phyloP scores from a whole-genome alignment of 306 rosid genomes.

The Abrus precatorius region DNA sequence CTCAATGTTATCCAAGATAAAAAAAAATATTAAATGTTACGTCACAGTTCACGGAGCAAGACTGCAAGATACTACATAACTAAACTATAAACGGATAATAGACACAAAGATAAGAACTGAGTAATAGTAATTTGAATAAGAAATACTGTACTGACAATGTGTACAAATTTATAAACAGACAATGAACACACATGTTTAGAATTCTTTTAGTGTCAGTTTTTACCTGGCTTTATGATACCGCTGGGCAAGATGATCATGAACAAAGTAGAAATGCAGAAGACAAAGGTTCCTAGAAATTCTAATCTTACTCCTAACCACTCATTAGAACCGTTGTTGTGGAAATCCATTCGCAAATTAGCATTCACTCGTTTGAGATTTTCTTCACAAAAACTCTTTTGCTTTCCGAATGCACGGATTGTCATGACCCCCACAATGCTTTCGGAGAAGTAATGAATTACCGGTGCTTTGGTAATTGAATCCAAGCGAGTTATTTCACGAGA shows the following conservation, averaged over 20 bases:
- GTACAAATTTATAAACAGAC: no score
- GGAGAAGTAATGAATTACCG: slow-evolving; percentile 83
- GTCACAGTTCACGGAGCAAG: neutral
- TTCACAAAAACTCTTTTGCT: slow-evolving; percentile 56
- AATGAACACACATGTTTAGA: neutral
- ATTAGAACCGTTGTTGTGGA: slow-evolving; percentile 78
- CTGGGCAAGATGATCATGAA: slow-evolving; percentile 84
- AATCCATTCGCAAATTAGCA: slow-evolving; percentile 75
- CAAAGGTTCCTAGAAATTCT: slow-evolving; percentile 73
- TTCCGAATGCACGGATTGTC: slow-evolving; percentile 78
- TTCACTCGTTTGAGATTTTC: slow-evolving; percentile 73
- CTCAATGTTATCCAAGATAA: neutral
- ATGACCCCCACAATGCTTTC: slow-evolving; percentile 83
- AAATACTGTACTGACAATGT: neutral
- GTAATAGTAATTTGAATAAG: neutral
- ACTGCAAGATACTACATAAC: neutral
- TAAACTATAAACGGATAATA: neutral
- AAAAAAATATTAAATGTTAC: neutral
- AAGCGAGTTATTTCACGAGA: slow-evolving; percentile 84
- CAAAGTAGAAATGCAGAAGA: slow-evolving; percentile 69
- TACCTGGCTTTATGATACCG: slow-evolving; percentile 78
- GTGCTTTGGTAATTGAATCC: slow-evolving; percentile 86
- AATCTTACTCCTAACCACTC: slow-evolving; percentile 84
- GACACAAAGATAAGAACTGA: neutral
- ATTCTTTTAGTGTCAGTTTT: neutral